phyloP scores from a whole-genome alignment of 495 filamentous ascomycete genomes.

The Lentithecium fluviatile region DNA sequence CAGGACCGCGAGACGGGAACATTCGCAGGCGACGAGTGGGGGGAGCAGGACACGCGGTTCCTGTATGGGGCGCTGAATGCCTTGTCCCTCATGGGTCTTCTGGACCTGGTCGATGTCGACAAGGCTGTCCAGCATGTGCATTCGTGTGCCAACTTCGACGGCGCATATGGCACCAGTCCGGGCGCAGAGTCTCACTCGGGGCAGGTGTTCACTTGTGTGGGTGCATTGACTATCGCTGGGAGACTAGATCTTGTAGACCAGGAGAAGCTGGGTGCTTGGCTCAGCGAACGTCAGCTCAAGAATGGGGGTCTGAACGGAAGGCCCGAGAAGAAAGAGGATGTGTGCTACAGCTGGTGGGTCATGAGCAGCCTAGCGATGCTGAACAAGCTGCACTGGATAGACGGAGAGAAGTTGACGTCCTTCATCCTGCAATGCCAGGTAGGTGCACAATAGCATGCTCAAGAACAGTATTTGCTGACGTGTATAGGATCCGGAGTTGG shows the following conservation, averaged over 20 bases:
- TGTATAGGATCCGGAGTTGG: constrained; percentile 70
- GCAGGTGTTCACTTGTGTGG: constrained; percentile 94
- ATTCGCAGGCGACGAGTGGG: constrained; percentile 94
- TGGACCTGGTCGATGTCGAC: constrained; percentile 69
- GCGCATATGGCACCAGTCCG: constrained; percentile 83
- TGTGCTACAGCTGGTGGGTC: constrained; percentile 99
- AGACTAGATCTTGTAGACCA: constrained; percentile 79
- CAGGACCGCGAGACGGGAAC: constrained; percentile 79
- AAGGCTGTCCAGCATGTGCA: constrained; percentile 76
- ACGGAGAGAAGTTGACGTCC: constrained; percentile 66
- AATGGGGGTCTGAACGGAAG: constrained; percentile 89
- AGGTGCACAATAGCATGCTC: constrained; percentile 19
- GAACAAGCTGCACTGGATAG: constrained; percentile 85
- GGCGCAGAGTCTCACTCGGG: constrained; percentile 90
- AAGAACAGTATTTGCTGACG: background rate
- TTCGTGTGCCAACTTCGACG: constrained; percentile 86
- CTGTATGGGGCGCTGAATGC: constrained; percentile 85
- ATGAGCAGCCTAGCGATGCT: constrained; percentile 86
- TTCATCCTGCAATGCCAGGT: constrained; percentile 86
- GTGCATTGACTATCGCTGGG: constrained; percentile 76
- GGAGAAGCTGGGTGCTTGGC: constrained; percentile 80
- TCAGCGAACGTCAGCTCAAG: constrained; percentile 86
- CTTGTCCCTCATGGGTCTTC: constrained; percentile 72
- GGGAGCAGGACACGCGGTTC: constrained; percentile 92
- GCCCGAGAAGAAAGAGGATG: constrained; percentile 93